Evolutionary conservation across 768 basidiomycete species (phyloP).

Genomic region (Coprinellus aureogranulatus): DNA sequence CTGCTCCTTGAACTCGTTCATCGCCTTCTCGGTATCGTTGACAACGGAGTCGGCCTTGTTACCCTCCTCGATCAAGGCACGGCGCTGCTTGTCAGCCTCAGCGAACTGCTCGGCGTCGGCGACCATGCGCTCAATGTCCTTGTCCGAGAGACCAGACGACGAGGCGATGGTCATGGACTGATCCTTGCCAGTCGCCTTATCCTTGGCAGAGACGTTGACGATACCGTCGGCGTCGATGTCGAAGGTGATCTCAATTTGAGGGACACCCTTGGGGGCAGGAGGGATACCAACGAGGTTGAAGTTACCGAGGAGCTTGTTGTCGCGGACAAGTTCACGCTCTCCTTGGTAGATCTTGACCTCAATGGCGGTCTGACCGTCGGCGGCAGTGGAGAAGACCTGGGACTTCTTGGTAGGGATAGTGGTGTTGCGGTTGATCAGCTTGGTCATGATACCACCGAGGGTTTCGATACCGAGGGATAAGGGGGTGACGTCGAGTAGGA

Average conservation of each 20-base stretch:
- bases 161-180: constrained; percentile 98
- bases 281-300: constrained; percentile 99
- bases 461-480: constrained; percentile 97
- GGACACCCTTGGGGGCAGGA: constrained; percentile 77
- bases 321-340: constrained; percentile 96
- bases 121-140: constrained; percentile 97
- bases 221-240: constrained; percentile 99
- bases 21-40: constrained; percentile 94
- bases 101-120: constrained; percentile 91
- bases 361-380: constrained; percentile 98
- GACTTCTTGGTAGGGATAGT: constrained; percentile 99
- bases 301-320: constrained; percentile 98
- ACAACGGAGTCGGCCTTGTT: constrained; percentile 96
- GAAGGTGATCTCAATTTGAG: constrained; percentile 87
- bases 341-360: constrained; percentile 99
- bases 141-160: constrained; percentile 92
- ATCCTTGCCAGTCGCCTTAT: constrained; percentile 87
- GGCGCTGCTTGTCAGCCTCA: constrained; percentile 87
- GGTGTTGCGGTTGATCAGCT: constrained; percentile 96
- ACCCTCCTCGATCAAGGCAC: constrained; percentile 87
- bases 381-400: constrained; percentile 97
- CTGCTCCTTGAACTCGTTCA: constrained; percentile 98
- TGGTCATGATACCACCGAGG: constrained; percentile 99
- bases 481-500: constrained; percentile 94
- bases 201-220: constrained; percentile 95